phyloP scores from a whole-genome alignment of 805 yeast genomes.

The Candida broadrunensis region DNA sequence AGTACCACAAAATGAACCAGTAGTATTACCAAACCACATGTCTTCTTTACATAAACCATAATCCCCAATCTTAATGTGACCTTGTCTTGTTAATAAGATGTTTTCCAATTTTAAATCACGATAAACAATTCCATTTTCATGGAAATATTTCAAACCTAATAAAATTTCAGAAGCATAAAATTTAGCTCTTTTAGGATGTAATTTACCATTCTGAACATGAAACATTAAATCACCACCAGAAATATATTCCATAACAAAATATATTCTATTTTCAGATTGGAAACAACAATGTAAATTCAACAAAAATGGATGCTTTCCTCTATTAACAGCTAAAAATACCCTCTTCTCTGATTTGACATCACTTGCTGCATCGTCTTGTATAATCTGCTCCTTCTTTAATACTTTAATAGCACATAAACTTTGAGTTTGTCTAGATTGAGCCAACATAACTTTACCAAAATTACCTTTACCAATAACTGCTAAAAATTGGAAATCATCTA shows the following conservation, averaged over 20 bases:
- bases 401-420: constrained; percentile 94
- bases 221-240: constrained; percentile 99
- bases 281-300: constrained; percentile 90
- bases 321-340: constrained; percentile 81
- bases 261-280: constrained; percentile 96
- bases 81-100: constrained; percentile 81
- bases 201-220: constrained; percentile 93
- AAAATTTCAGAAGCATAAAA: constrained; percentile 97
- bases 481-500: constrained; percentile 90
- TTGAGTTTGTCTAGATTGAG: constrained; percentile 82
- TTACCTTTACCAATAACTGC: constrained; percentile 98
- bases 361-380: constrained; percentile 94
- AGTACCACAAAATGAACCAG: constrained; percentile 96
- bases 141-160: constrained; percentile 87
- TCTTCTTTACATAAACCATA: constrained; percentile 95
- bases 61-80: constrained; percentile 96
- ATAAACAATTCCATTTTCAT: constrained; percentile 92
- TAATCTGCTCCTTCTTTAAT: constrained; percentile 90
- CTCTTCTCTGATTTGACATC: constrained; percentile 93
- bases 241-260: constrained; percentile 97
- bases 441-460: constrained; percentile 97
- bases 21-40: constrained; percentile 81
- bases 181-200: constrained; percentile 88
- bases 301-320: constrained; percentile 89
- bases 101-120: constrained; percentile 96